Conservation (phyloP, 164 flowering plant genomes). For the Vitis rupestris region DNA sequence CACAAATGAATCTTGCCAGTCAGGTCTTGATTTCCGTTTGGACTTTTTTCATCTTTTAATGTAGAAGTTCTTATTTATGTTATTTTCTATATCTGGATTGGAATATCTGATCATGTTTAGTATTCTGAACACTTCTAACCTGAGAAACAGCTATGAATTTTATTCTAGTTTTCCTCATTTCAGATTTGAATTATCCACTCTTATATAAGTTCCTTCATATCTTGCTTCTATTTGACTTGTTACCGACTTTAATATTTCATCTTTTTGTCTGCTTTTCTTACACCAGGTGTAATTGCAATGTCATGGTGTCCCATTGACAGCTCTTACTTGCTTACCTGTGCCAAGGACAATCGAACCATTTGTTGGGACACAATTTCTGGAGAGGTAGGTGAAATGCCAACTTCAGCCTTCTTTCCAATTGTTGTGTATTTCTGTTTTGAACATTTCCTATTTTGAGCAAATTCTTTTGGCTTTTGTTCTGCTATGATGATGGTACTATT, state of each 20-base stretch:
- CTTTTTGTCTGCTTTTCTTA: background rate
- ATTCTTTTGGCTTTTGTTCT: too few relatives aligned
- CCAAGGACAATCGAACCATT: constrained; percentile 91
- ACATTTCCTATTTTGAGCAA: background rate
- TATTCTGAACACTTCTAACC: too few relatives aligned
- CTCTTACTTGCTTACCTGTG: constrained; percentile 92
- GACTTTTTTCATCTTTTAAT: too few relatives aligned
- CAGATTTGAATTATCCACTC: too few relatives aligned
- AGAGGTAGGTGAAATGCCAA: constrained; percentile 45
- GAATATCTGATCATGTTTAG: too few relatives aligned
- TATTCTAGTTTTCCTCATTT: too few relatives aligned
- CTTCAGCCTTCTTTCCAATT: background rate
- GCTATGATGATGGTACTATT: too few relatives aligned
- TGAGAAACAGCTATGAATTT: too few relatives aligned
- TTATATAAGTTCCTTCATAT: background rate
- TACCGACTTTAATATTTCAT: background rate
- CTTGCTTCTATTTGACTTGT: background rate
- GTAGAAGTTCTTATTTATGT: too few relatives aligned
- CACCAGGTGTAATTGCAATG: constrained; percentile 95
- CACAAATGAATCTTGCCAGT: too few relatives aligned
- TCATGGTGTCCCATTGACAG: constrained; percentile 95
- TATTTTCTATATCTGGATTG: too few relatives aligned
- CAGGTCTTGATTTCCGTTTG: too few relatives aligned
- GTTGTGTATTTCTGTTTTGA: background rate
- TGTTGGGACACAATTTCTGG: constrained; percentile 91